phyloP scores from a whole-genome alignment of 2,329 filamentous ascomycete species.

The Fusarium nisikadoi region DNA sequence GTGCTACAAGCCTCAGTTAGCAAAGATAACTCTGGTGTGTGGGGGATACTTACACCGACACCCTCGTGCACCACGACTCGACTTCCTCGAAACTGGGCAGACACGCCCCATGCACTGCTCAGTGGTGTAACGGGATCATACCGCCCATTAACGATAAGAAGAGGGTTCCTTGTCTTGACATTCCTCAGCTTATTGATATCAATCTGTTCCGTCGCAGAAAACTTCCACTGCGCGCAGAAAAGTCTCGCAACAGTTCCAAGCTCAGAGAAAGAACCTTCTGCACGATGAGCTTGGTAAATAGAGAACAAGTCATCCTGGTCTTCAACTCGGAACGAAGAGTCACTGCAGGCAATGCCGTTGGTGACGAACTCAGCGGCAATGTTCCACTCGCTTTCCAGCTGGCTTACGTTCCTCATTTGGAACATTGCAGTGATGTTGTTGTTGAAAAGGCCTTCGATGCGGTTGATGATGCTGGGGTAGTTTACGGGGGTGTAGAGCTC shows the following conservation, averaged over 20 bases:
- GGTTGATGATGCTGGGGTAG: not conserved
- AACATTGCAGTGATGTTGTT: not conserved
- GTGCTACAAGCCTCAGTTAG: not conserved
- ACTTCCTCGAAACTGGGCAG: not conserved
- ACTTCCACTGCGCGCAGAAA: not conserved
- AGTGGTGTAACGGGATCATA: not conserved
- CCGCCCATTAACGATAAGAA: not conserved
- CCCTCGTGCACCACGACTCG: constrained; percentile 10
- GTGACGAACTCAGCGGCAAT: not conserved
- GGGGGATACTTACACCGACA: not conserved
- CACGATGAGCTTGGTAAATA: constrained; percentile 4
- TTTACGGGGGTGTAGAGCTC: not conserved
- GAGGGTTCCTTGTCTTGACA: not conserved
- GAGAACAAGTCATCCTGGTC: constrained; percentile 1
- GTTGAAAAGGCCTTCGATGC: not conserved
- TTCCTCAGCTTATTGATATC: not conserved
- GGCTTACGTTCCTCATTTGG: rapidly evolving
- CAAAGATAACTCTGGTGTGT: rapidly evolving
- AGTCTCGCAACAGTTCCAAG: rapidly evolving
- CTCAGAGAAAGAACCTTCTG: not conserved
- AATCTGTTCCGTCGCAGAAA: not conserved
- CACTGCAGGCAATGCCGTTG: not conserved
- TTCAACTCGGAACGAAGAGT: not conserved
- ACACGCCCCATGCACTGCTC: not conserved
- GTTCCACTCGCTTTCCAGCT: not conserved